Evolutionary conservation across 169 alveolate genomes (phyloP).

Genomic region (Eimeria necatrix): DNA sequence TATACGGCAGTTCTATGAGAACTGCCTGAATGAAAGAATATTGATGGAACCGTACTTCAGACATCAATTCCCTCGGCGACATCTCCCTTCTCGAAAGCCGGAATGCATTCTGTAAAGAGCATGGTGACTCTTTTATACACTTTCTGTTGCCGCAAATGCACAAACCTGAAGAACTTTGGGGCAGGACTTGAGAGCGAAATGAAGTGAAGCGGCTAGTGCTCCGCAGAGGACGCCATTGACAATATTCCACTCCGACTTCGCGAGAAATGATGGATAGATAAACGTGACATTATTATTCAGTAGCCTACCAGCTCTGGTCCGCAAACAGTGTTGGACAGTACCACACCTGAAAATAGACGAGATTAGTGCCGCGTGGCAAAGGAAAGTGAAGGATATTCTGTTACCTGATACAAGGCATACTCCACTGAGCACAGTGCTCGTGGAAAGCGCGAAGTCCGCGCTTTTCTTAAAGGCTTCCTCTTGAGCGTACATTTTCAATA

Average conservation of each 20-base stretch:
- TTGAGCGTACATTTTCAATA: constrained; percentile 67
- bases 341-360: constrained; percentile 1
- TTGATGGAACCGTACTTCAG: not conserved
- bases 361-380: not conserved
- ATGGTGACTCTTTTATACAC: not conserved
- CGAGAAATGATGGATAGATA: not conserved
- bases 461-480: constrained; percentile 75
- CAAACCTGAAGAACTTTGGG: constrained; percentile 66
- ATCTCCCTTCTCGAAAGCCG: constrained; percentile 31
- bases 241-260: constrained; percentile 73
- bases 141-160: not conserved
- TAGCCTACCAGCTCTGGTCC: constrained; percentile 66
- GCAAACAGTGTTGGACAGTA: constrained; percentile 69
- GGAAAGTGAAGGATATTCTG: not conserved
- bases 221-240: constrained; percentile 72
- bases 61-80: constrained; percentile 21
- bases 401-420: constrained; percentile 62
- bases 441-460: constrained; percentile 76
- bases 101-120: constrained; percentile 40
- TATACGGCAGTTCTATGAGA: no score
- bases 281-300: not conserved
- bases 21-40: not conserved
- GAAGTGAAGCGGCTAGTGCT: constrained; percentile 63
- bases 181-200: constrained; percentile 58
- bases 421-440: constrained; percentile 69